These are phyloP conservation scores for Miscanthus sacchariflorus DNA, from an alignment of 202 grass and related monocot species.

Conservation along the genomic window DNA sequence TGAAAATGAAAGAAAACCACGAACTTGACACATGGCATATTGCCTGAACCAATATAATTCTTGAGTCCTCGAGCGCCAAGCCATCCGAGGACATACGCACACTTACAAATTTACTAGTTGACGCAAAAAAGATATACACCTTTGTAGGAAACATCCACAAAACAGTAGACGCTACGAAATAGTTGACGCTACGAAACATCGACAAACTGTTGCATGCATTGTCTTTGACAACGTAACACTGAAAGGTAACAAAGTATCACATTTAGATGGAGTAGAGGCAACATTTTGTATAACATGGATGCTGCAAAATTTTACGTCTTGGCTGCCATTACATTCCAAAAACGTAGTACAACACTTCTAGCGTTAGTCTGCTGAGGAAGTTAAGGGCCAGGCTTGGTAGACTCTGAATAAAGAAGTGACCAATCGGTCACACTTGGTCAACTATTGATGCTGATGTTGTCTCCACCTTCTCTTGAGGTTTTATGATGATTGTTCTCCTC, in stretches of 20 bases:
- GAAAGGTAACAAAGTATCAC: background rate
- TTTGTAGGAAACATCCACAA: too few species aligned
- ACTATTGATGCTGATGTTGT: background rate
- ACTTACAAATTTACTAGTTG: too few species aligned
- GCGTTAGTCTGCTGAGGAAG: background rate
- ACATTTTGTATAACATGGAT: background rate
- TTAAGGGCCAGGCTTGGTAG: background rate
- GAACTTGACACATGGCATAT: too few species aligned
- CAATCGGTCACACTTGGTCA: slow-evolving; percentile 4
- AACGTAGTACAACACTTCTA: background rate
- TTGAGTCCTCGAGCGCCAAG: too few species aligned
- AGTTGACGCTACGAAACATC: too few species aligned
- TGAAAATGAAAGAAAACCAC: too few species aligned
- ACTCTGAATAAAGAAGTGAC: background rate
- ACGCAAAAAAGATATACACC: too few species aligned
- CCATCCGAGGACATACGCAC: too few species aligned
- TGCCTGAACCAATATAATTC: too few species aligned
- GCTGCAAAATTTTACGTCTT: background rate
- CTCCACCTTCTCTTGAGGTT: slow-evolving; percentile 15
- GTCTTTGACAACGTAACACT: background rate
- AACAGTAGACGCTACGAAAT: too few species aligned
- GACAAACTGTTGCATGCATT: too few species aligned
- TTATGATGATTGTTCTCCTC: background rate
- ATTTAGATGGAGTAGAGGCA: background rate
- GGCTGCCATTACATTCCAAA: background rate